Evolutionary conservation across 2,329 filamentous ascomycete species (phyloP).

Genomic region (Pseudonectria buxi): DNA sequence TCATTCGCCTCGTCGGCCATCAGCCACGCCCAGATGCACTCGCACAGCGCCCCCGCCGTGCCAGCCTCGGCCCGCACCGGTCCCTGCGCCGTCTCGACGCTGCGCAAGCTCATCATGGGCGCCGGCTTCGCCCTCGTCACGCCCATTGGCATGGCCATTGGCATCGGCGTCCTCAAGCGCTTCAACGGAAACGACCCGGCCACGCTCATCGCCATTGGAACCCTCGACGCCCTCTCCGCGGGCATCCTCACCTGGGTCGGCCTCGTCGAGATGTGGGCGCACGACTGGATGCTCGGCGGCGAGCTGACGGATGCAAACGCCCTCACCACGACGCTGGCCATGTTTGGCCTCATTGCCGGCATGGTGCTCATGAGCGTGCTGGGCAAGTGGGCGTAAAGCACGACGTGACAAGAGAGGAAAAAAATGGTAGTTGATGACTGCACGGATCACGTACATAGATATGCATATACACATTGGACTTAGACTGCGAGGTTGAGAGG

Average conservation of each 20-base stretch:
- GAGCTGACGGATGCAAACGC: constrained; percentile 47
- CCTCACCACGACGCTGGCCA: constrained; percentile 41
- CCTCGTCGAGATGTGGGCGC: constrained; percentile 71
- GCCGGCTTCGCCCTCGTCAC: constrained; percentile 62
- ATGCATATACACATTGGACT: too few species aligned
- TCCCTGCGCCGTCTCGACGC: constrained; percentile 27
- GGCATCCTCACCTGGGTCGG: constrained; percentile 74
- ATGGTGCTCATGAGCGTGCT: constrained; percentile 65
- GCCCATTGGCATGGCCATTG: constrained; percentile 73
- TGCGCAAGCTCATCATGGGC: constrained; percentile 54
- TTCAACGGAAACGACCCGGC: constrained; percentile 68
- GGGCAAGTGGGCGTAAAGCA: constrained; percentile 62
- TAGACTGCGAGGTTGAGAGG: too few species aligned
- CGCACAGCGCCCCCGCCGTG: constrained; percentile 11
- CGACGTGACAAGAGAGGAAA: background rate
- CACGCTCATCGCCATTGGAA: constrained; percentile 65
- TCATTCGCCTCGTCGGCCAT: constrained; percentile 9
- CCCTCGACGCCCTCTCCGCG: constrained; percentile 65
- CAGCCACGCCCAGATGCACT: constrained; percentile 10
- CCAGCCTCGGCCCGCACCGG: constrained; percentile 11
- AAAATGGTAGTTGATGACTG: too few species aligned
- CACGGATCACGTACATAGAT: too few species aligned
- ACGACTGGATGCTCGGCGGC: constrained; percentile 59
- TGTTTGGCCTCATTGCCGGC: constrained; percentile 51
- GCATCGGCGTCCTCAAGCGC: constrained; percentile 59